Evolutionary conservation across 2,329 filamentous ascomycete species (phyloP).

Genomic region (Colletotrichum musicola): DNA sequence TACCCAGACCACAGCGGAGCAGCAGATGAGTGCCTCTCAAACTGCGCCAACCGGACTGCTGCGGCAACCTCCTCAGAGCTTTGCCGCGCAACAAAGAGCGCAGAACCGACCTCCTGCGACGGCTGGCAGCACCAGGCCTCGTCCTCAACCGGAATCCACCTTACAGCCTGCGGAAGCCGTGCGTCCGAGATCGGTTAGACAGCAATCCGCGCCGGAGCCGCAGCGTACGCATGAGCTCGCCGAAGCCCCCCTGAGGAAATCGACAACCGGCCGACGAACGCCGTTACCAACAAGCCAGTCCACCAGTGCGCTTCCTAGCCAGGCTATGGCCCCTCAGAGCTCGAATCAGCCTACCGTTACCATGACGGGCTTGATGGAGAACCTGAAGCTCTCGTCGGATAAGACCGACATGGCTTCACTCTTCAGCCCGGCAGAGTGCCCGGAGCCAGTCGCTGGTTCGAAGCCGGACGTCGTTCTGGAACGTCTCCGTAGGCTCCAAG

Average conservation of each 20-base stretch:
- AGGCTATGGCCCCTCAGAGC: slow-evolving; percentile 17
- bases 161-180: slow-evolving; percentile 28
- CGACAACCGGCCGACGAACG: slow-evolving; percentile 25
- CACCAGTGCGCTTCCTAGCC: slow-evolving; percentile 30
- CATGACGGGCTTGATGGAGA: slow-evolving; percentile 40
- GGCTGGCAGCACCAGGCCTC: slow-evolving; percentile 46
- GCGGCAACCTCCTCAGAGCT: slow-evolving; percentile 71
- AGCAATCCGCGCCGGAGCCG: slow-evolving; percentile 32
- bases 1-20: slow-evolving; percentile 45
- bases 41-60: slow-evolving; percentile 58
- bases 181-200: slow-evolving; percentile 34
- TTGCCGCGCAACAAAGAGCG: slow-evolving; percentile 74
- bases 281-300: slow-evolving; percentile 39
- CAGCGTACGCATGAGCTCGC: slow-evolving; percentile 25
- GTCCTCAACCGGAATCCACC: slow-evolving; percentile 40
- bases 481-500: slow-evolving; percentile 68
- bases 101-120: slow-evolving; percentile 60
- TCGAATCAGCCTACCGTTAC: slow-evolving; percentile 30
- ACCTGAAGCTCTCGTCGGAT: slow-evolving; percentile 42
- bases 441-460: slow-evolving; percentile 63
- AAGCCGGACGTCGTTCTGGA: slow-evolving; percentile 70
- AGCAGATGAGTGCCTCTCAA: slow-evolving; percentile 50
- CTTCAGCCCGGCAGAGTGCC: slow-evolving; percentile 67
- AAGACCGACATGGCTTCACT: slow-evolving; percentile 59
- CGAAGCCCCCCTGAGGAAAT: slow-evolving; percentile 34